Conservation (phyloP, 2,329 filamentous ascomycete genomes). For the Cercospora citrullina region DNA sequence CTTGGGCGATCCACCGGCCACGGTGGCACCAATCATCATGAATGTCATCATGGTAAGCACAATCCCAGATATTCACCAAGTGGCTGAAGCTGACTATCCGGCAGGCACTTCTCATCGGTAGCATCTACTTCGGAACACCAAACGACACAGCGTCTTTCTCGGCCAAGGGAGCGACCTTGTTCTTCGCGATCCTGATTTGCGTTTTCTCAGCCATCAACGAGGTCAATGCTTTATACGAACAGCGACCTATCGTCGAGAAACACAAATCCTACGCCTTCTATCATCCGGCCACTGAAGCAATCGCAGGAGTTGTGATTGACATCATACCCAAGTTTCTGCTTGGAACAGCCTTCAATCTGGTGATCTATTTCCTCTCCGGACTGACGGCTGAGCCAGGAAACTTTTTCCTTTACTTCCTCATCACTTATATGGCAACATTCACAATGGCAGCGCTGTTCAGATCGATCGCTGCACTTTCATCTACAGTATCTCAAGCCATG, state of each 20-base stretch:
- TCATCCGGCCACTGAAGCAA: slow-evolving; percentile 48
- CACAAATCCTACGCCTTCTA: slow-evolving; percentile 47
- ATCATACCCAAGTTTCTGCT: slow-evolving; percentile 60
- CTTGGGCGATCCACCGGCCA: slow-evolving; percentile 4
- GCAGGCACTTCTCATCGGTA: slow-evolving; percentile 62
- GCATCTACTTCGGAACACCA: slow-evolving; percentile 58
- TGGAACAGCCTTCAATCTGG: slow-evolving; percentile 54
- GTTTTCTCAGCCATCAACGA: slow-evolving; percentile 60
- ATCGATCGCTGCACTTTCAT: slow-evolving; percentile 59
- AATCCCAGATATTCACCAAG: slow-evolving; percentile 53
- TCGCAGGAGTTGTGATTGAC: slow-evolving; percentile 56
- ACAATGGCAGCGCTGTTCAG: slow-evolving; percentile 59
- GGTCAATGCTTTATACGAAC: slow-evolving; percentile 64
- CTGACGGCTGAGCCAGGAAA: slow-evolving; percentile 41
- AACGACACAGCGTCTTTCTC: slow-evolving; percentile 55
- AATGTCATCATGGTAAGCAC: slow-evolving; percentile 63
- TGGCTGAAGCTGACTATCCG: slow-evolving; percentile 33
- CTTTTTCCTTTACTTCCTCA: slow-evolving; percentile 66
- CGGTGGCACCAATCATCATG: slow-evolving; percentile 61
- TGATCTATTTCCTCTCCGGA: slow-evolving; percentile 59
- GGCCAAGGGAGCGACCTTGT: slow-evolving; percentile 57
- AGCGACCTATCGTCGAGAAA: slow-evolving; percentile 51
- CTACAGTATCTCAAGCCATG: slow-evolving; percentile 65
- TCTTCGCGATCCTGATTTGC: slow-evolving; percentile 62
- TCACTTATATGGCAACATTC: slow-evolving; percentile 60